These are phyloP conservation scores for Hippophae tibetana DNA, from an alignment of 306 rosid species.

Conservation along the genomic window DNA sequence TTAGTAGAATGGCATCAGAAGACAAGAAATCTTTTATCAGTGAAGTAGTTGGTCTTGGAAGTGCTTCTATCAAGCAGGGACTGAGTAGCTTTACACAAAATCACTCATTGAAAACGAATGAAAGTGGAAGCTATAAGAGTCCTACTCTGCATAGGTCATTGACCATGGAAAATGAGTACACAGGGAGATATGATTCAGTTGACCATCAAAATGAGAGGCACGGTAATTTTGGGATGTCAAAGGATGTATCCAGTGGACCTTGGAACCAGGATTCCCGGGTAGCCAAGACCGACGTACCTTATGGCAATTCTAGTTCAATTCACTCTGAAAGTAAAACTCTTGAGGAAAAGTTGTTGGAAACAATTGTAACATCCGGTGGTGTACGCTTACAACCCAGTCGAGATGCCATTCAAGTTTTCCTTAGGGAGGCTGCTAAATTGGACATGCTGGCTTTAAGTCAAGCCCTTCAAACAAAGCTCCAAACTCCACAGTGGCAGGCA, in stretches of 20 bases:
- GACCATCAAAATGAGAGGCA: slow-evolving; percentile 52
- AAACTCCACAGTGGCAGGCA: slow-evolving; percentile 98
- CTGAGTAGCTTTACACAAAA: slow-evolving; percentile 67
- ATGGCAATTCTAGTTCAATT: slow-evolving; percentile 55
- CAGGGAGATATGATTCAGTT: slow-evolving; percentile 65
- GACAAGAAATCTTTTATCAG: slow-evolving; percentile 83
- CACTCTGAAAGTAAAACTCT: slow-evolving; percentile 53
- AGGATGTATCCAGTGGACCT: slow-evolving; percentile 42
- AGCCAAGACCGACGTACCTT: slow-evolving; percentile 35
- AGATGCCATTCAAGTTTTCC: slow-evolving; percentile 82
- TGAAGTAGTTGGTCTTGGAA: slow-evolving; percentile 96
- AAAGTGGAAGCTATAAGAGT: slow-evolving; percentile 70
- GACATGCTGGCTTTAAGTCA: slow-evolving; percentile 62
- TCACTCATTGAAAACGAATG: slow-evolving; percentile 65
- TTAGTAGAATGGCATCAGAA: slow-evolving; percentile 48
- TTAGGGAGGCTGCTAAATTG: slow-evolving; percentile 75
- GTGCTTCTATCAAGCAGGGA: slow-evolving; percentile 94
- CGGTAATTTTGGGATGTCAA: slow-evolving; percentile 47
- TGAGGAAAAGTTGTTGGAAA: slow-evolving; percentile 88
- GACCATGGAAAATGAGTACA: slow-evolving; percentile 54
- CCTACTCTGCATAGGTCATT: slow-evolving; percentile 85
- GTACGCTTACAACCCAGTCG: slow-evolving; percentile 95
- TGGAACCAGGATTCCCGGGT: slow-evolving; percentile 72
- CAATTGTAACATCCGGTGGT: slow-evolving; percentile 90
- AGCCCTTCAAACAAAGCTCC: slow-evolving; percentile 76